Percentiles rank a stretch among this genome's conserved stretches.
These are phyloP conservation scores for Diplodia corticola DNA, from an alignment of 2,329 filamentous ascomycete species.

Conservation along the genomic window DNA sequence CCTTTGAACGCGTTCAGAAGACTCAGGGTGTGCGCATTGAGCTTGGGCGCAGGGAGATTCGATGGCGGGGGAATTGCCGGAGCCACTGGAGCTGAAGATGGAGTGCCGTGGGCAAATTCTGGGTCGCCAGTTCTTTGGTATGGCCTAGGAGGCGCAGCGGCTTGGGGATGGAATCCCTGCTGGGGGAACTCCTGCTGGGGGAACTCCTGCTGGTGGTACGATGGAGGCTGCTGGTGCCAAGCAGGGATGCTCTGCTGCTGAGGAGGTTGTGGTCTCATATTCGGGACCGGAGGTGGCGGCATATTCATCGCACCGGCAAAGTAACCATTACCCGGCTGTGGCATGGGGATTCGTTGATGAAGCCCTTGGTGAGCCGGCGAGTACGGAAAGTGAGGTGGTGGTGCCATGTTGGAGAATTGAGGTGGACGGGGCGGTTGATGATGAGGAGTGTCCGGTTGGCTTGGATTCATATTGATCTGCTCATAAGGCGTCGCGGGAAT, in stretches of 20 bases:
- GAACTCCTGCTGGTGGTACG: slow-evolving; percentile 23
- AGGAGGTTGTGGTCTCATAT: slow-evolving; percentile 28
- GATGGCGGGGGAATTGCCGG: slow-evolving; percentile 56
- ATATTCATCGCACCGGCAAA: slow-evolving; percentile 10
- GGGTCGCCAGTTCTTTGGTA: slow-evolving; percentile 47
- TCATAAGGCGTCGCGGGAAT: slow-evolving; percentile 53
- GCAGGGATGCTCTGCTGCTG: slow-evolving; percentile 26
- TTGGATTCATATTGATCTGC: slow-evolving; percentile 51
- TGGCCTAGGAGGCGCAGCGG: slow-evolving; percentile 40
- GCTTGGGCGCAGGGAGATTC: slow-evolving; percentile 58
- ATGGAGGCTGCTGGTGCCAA: slow-evolving; percentile 23
- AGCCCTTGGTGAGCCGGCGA: slow-evolving; percentile 39
- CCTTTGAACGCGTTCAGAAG: slow-evolving; percentile 60
- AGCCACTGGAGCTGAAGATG: slow-evolving; percentile 36
- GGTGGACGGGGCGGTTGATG: slow-evolving; percentile 55
- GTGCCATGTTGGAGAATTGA: slow-evolving; percentile 49
- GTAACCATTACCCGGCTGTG: slow-evolving; percentile 5
- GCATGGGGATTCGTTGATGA: slow-evolving; percentile 17
- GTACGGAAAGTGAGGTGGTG: slow-evolving; percentile 52
- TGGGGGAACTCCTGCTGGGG: slow-evolving; percentile 23
- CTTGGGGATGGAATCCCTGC: slow-evolving; percentile 2
- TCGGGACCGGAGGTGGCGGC: slow-evolving; percentile 22
- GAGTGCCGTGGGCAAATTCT: slow-evolving; percentile 42
- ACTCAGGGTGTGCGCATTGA: slow-evolving; percentile 59
- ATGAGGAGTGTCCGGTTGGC: slow-evolving; percentile 60